Evolutionary conservation across 208 protist genomes (phyloP), one percentile per base, ranked within the genome.

Genomic region (Leishmania amazonensis): DNA sequence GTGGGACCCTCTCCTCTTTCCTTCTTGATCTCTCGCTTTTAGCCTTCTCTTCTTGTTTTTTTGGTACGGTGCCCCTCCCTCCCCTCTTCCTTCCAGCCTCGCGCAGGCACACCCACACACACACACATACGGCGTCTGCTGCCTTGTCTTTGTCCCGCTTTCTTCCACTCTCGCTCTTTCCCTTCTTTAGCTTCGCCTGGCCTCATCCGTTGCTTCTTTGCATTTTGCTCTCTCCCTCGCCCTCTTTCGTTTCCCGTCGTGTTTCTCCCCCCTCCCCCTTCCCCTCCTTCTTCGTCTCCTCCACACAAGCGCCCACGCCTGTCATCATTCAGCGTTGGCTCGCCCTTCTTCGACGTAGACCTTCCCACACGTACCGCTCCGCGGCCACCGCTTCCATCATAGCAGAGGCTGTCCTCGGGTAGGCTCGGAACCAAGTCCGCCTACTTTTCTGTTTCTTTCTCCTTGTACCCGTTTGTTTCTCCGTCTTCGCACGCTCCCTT

Each of bases 401-500:
- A 68, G 62, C 9, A 40, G 62, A 40, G 15, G 28, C 62, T 68
- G 15, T 68, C 31, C 62, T 68, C 15, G 62, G 62, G 62, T 40
- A 68, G 31, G 62, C 11, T 28, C 3, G 15, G 15, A 68, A 42
- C 4, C 62, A 68, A 40, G 62, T 40, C 5, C 21, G 31, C 4
- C 45, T 31, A 49, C 64, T 58, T 68, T 76, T 75, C 21, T 74
- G 45, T 68, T 76, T 75, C 21, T 74, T 15, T 49, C 40, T 51
- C 24, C 42, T 49, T 67, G 53, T 79, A 24, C 67, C 65, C 76
- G 47, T 67, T 47, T 70, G 47, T 74, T 53, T 74, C 11, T 53
- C 5, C 19, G 40, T 47, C 11, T 38, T 65, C 35, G 60, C 74
- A 13, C 42, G 31, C 31, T 35, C 31, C 31, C 19, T 11, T 75